Percentiles rank a stretch among this genome's conserved stretches.
Conservation (phyloP, 768 basidiomycete species). For the Pulveroboletus ravenelii region DNA sequence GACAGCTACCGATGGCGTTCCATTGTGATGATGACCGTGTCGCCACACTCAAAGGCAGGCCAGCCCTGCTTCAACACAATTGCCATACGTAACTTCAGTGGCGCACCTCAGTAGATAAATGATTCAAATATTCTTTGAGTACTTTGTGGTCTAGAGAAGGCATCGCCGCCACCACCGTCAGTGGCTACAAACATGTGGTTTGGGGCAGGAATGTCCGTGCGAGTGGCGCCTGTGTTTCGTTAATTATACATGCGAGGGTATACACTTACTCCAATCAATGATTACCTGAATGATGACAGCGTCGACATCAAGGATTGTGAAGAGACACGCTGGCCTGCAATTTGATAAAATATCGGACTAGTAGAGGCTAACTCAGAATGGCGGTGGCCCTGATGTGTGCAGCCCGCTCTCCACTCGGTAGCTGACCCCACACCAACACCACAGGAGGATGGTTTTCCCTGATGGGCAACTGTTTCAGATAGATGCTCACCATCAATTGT, state of each 20-base stretch:
- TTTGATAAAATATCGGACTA: no score
- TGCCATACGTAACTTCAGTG: slow-evolving; percentile 19
- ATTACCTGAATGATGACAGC: slow-evolving; percentile 6
- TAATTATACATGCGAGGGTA: not conserved
- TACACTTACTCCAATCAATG: slow-evolving; percentile 2
- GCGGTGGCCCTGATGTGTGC: no score
- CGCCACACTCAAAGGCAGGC: not conserved
- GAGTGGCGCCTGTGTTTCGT: slow-evolving; percentile 16
- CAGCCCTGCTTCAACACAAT: slow-evolving; percentile 3
- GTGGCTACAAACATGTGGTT: slow-evolving; percentile 23
- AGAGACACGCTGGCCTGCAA: not conserved
- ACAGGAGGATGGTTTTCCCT: not conserved
- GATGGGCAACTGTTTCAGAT: not conserved
- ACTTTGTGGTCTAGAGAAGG: slow-evolving; percentile 9
- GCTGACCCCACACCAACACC: no score
- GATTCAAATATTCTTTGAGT: not conserved
- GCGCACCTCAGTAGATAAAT: slow-evolving; percentile 15
- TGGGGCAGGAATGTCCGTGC: slow-evolving; percentile 12
- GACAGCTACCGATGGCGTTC: not conserved
- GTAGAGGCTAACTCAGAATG: no score
- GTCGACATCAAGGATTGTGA: slow-evolving; percentile 10
- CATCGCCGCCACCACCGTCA: slow-evolving; percentile 16
- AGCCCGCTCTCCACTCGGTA: no score
- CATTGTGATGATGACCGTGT: slow-evolving; percentile 5
- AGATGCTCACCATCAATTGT: not conserved